phyloP scores from a whole-genome alignment of 345 rosid genomes.

The Populus nigra region DNA sequence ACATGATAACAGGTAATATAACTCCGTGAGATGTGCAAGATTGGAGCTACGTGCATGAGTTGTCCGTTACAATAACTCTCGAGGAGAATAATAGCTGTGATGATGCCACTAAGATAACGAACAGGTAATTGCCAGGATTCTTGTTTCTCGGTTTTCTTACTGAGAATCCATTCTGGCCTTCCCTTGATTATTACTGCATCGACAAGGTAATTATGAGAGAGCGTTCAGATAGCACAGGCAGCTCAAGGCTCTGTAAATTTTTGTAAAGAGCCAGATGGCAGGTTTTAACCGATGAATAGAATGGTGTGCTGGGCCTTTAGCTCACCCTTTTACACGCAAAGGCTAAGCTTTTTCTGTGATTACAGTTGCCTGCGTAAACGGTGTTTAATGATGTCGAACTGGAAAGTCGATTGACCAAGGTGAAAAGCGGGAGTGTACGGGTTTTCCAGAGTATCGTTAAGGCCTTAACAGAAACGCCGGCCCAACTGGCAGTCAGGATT shows the following conservation, averaged over 20 bases:
- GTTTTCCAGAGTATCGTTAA: too few relatives aligned
- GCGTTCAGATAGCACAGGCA: background rate
- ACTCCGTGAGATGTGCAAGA: background rate
- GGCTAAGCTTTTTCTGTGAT: background rate
- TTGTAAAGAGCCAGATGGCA: background rate
- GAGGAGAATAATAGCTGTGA: background rate
- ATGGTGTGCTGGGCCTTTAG: background rate
- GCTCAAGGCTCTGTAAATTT: background rate
- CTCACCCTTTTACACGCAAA: background rate
- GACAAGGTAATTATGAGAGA: background rate
- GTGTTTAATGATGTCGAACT: background rate
- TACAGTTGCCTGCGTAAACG: background rate
- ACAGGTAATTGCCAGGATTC: background rate
- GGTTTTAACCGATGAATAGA: conserved; percentile 6
- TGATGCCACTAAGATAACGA: background rate
- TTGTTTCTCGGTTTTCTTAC: background rate
- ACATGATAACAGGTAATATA: background rate
- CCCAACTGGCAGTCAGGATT: too few relatives aligned
- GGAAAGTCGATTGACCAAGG: background rate
- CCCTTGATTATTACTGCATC: background rate
- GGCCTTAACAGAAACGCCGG: background rate
- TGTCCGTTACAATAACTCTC: background rate
- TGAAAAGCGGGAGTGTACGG: background rate
- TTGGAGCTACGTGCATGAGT: background rate
- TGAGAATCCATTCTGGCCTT: background rate